Base-by-base conservation (phyloP, 352 stramenopile species). In the Phytophthora cactorum region DNA sequence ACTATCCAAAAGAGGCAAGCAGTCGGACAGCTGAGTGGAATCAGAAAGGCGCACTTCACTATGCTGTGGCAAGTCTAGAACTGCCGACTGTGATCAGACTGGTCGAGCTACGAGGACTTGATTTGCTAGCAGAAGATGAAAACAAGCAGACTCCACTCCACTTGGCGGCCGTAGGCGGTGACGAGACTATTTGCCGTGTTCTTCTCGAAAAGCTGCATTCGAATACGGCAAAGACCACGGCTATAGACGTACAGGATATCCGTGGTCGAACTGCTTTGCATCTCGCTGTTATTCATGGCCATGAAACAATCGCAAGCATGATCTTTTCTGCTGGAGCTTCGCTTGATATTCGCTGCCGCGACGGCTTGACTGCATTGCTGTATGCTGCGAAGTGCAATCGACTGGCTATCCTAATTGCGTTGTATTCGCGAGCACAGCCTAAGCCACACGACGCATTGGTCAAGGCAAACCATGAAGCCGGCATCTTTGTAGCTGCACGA, bases 301-400 rank as follows among this genome's bases (percentile, higher is more conserved):
- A 88, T 41, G 78, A 88, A 10, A n/a, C 47, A 0, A 52, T 80
- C 25, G 82, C 78, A 27, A 69, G 59, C 5, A 69, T 81, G 50
- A 39, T 91, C 11, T 31, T 84, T 4, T 52, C 60, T 27, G 70
- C 61, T 17, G 82, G 80, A 9, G 78, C 82, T 12, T 88, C 78
- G 0, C 22, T 79, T 0, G 44, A 67, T 45, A 25, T 72, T 15
- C 74, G 77, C 1, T 89, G 76, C 32, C 44, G 49, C 0, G 31
- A 72, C n/a, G 80, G 77, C 9, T 68, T 74, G 9, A 89, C 81
- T 10, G 71, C 82, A 0, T 49, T 86, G 10, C 38, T 91, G 17
- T 86, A 86, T 46, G 82, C 80, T 10, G 71, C 74, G 0, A 82
- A 78, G 45, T 76, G 69, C 51, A 86, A 91, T 55, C 69, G 78